Conservation (phyloP, 257 asterid species). For the Nicotiana knightiana region DNA sequence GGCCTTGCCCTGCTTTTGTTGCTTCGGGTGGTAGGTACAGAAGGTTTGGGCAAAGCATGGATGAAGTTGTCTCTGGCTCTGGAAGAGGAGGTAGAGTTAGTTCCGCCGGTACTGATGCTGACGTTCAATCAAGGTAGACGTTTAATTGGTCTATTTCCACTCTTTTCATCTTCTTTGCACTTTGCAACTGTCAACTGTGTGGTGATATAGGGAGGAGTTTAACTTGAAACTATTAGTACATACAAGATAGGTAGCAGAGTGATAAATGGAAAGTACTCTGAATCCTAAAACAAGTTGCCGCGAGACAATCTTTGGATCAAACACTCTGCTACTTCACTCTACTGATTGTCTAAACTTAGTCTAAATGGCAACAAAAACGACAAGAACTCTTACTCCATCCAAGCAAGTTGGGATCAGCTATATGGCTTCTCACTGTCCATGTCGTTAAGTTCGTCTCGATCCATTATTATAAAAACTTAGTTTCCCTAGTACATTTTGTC, state of each 20-base stretch:
- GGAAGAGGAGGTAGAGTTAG: slow-evolving; percentile 39
- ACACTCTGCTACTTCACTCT: background rate
- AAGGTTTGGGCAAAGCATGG: slow-evolving; percentile 87
- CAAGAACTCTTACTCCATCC: background rate
- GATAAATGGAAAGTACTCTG: background rate
- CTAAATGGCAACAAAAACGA: background rate
- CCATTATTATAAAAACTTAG: background rate
- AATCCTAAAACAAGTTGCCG: background rate
- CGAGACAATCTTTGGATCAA: background rate
- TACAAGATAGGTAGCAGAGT: background rate
- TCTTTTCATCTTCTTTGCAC: background rate
- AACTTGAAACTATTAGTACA: background rate
- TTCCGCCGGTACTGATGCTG: slow-evolving; percentile 11
- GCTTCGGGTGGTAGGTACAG: slow-evolving; percentile 84
- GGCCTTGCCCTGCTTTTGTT: slow-evolving; percentile 87
- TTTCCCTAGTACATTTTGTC: background rate
- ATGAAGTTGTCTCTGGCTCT: slow-evolving; percentile 84
- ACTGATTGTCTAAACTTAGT: background rate
- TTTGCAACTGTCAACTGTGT: background rate
- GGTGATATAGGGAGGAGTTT: background rate
- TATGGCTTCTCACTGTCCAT: background rate
- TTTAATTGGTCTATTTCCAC: background rate
- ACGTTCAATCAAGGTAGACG: slow-evolving; percentile 34
- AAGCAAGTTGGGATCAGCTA: background rate
- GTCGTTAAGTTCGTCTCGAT: background rate